Conservation (phyloP, 202 grass and related monocot genomes). For the Panicum virgatum region DNA sequence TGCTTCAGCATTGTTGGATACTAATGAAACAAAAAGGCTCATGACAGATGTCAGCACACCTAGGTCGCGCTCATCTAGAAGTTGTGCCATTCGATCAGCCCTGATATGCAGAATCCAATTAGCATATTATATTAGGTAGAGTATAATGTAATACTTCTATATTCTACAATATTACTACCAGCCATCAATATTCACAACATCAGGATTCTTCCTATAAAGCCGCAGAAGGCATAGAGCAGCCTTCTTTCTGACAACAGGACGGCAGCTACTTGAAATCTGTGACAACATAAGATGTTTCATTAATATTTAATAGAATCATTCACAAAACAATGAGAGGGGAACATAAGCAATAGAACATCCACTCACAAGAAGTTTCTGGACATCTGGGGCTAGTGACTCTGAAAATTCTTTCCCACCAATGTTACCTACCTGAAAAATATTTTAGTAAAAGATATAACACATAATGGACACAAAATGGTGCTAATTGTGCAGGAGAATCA, state of each 20-base stretch:
- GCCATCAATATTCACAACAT: slow-evolving; percentile 97
- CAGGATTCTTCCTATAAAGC: slow-evolving; percentile 98
- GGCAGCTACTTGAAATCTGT: slow-evolving; percentile 99
- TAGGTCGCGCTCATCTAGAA: slow-evolving; percentile 94
- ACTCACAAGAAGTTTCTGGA: slow-evolving; percentile 96
- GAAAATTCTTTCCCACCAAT: slow-evolving; percentile 99
- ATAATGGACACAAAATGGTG: neutral
- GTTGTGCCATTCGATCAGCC: slow-evolving; percentile 97
- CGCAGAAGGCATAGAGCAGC: slow-evolving; percentile 94
- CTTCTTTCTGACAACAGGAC: slow-evolving; percentile 98
- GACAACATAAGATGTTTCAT: slow-evolving; percentile 29
- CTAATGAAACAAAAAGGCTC: slow-evolving; percentile 98
- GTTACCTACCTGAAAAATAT: slow-evolving; percentile 90
- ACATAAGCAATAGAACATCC: slow-evolving; percentile 17
- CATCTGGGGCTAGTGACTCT: slow-evolving; percentile 96
- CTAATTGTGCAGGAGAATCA: neutral
- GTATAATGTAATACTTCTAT: slow-evolving; percentile 19
- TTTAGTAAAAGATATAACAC: slow-evolving; percentile 39
- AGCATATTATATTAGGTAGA: slow-evolving; percentile 26
- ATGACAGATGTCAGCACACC: slow-evolving; percentile 96
- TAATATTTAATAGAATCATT: slow-evolving; percentile 17
- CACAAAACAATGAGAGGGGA: slow-evolving; percentile 24
- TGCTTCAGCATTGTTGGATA: slow-evolving; percentile 87
- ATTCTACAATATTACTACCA: slow-evolving; percentile 63
- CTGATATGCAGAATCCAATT: slow-evolving; percentile 50